Evolutionary conservation across 1,284 basidiomycete species (phyloP).

Genomic region (Puccinia hordei): DNA sequence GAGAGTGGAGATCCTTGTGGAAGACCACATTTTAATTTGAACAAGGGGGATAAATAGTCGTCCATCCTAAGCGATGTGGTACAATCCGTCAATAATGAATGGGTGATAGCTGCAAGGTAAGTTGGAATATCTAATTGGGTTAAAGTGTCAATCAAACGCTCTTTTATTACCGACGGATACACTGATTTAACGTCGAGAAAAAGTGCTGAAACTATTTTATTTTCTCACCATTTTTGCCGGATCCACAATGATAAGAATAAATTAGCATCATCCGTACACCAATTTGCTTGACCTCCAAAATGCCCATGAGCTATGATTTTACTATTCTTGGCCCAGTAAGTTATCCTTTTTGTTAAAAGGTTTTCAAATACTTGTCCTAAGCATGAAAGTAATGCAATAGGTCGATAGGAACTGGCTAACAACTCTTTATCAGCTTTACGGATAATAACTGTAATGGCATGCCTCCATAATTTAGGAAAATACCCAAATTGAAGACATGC

Average conservation of each 20-base stretch:
- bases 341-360: not conserved
- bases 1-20: constrained; percentile 23
- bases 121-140: not conserved
- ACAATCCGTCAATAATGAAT: too few species aligned
- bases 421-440: not conserved
- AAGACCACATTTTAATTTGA: not conserved
- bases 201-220: too few species aligned
- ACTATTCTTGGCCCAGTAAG: not conserved
- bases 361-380: constrained; percentile 13
- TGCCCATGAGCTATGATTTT: not conserved
- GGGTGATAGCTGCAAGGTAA: not conserved
- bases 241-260: too few species aligned
- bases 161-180: not conserved
- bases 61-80: not conserved
- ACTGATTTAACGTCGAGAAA: too few species aligned
- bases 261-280: too few species aligned
- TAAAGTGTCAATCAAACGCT: not conserved
- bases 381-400: not conserved
- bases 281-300: not conserved
- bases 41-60: constrained; percentile 9
- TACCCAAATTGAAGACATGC: not conserved
- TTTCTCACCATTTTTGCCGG: too few species aligned
- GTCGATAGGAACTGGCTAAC: not conserved
- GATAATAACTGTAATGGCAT: constrained; percentile 1
- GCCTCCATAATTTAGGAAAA: constrained; percentile 1